Evolutionary conservation across 768 basidiomycete genomes (phyloP).

Genomic region (Russula foetens): DNA sequence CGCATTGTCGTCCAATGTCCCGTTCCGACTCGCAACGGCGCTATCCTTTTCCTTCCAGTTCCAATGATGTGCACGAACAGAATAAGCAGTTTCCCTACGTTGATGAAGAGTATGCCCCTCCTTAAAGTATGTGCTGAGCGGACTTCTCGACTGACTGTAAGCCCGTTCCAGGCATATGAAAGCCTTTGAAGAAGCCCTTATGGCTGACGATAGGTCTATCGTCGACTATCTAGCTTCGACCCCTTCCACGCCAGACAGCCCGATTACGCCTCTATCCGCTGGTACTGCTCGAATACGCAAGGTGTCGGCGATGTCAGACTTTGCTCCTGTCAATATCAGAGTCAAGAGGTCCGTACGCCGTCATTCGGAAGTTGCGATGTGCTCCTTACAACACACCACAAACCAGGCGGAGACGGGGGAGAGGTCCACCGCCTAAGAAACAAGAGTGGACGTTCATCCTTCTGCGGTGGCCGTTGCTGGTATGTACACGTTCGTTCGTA

Average conservation of each 20-base stretch:
- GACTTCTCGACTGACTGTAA: not conserved
- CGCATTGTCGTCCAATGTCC: not conserved
- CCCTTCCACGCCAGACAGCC: constrained; percentile 23
- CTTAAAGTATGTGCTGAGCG: not conserved
- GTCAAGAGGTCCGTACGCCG: constrained; percentile 53
- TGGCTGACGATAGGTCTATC: constrained; percentile 45
- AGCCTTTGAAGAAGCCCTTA: constrained; percentile 71
- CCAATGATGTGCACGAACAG: constrained; percentile 30
- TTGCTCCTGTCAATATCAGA: constrained; percentile 82
- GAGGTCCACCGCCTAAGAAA: constrained; percentile 30
- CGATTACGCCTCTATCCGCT: constrained; percentile 13
- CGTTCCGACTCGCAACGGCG: not conserved
- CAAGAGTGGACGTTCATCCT: constrained; percentile 74
- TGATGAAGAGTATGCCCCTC: constrained; percentile 53
- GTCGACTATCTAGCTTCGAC: constrained; percentile 29
- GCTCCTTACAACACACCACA: not conserved
- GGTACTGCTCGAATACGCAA: constrained; percentile 54
- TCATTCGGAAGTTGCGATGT: not conserved
- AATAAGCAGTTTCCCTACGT: constrained; percentile 35
- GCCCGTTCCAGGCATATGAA: constrained; percentile 46
- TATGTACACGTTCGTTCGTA: constrained; percentile 29
- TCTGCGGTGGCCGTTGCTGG: constrained; percentile 82
- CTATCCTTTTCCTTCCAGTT: constrained; percentile 2
- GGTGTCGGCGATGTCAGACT: constrained; percentile 78
- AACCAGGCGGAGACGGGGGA: constrained; percentile 32